phyloP scores from a whole-genome alignment of 208 protist species.

The Phytomonas sp. region DNA sequence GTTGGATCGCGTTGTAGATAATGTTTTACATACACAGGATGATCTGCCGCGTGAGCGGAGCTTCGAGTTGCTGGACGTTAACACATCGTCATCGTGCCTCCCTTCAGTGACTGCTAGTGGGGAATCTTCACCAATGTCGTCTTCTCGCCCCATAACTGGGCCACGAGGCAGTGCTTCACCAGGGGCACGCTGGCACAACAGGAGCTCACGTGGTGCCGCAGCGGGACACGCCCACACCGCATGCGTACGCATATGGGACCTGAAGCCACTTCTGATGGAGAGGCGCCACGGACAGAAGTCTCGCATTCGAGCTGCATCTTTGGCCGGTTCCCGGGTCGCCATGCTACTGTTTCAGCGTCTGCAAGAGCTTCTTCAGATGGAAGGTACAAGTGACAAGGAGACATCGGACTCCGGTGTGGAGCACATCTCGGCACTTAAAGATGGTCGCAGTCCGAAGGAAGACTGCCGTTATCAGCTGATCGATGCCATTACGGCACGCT shows the following conservation, averaged over 20 bases:
- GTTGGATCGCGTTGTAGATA: conserved; percentile 24
- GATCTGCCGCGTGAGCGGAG: not conserved
- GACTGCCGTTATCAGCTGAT: conserved; percentile 8
- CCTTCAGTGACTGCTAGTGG: not conserved
- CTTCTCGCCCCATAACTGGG: not conserved
- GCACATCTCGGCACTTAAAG: not conserved
- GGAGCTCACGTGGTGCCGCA: not conserved
- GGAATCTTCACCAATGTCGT: not conserved
- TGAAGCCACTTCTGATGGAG: conserved; percentile 58
- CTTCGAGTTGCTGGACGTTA: not conserved
- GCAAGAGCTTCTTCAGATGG: conserved; percentile 26
- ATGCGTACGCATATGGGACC: conserved; percentile 50
- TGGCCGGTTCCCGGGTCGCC: conserved; percentile 18
- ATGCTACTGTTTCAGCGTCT: conserved; percentile 32
- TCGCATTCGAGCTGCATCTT: conserved; percentile 16
- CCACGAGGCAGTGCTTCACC: not conserved
- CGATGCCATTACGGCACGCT: conserved; percentile 33
- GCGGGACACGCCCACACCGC: conserved; percentile 28
- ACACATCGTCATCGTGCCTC: not conserved
- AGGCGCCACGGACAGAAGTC: conserved; percentile 20
- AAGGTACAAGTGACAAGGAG: conserved; percentile 4
- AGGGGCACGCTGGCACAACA: not conserved
- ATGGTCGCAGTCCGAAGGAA: not conserved
- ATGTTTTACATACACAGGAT: not conserved
- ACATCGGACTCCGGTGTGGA: not conserved